Conservation (phyloP, 2,329 filamentous ascomycete species). For the Aspergillus latus region DNA sequence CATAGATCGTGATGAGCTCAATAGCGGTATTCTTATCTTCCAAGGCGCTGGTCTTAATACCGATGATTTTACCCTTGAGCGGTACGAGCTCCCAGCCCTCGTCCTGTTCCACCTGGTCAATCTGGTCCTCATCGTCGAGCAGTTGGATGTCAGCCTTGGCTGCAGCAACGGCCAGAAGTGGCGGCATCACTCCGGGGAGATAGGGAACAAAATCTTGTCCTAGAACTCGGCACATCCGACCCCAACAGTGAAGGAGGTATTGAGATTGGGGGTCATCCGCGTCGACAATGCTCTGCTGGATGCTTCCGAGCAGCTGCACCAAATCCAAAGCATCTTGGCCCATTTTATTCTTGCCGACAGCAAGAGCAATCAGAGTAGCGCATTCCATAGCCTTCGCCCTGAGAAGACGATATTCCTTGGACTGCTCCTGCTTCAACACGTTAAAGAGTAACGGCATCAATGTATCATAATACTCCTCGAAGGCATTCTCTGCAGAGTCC, state of each 20-base stretch:
- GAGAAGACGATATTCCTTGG: slow-evolving; percentile 87
- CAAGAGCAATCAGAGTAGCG: slow-evolving; percentile 87
- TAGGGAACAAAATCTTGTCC: slow-evolving; percentile 89
- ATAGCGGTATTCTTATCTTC: slow-evolving; percentile 99
- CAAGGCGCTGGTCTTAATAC: slow-evolving; percentile 93
- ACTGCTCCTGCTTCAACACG: slow-evolving; percentile 83
- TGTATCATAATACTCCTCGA: slow-evolving; percentile 91
- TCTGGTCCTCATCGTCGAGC: slow-evolving; percentile 90
- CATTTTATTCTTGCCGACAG: slow-evolving; percentile 90
- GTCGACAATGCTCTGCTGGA: slow-evolving; percentile 84
- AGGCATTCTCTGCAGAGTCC: slow-evolving; percentile 94
- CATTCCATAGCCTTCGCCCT: slow-evolving; percentile 99
- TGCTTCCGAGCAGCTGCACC: slow-evolving; percentile 81
- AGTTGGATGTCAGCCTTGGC: slow-evolving; percentile 97
- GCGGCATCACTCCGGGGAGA: slow-evolving; percentile 89
- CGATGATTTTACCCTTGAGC: slow-evolving; percentile 95
- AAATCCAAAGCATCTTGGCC: slow-evolving; percentile 82
- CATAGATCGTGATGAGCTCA: slow-evolving; percentile 94
- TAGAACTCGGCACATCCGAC: slow-evolving; percentile 94
- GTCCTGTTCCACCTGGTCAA: slow-evolving; percentile 87
- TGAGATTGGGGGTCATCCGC: slow-evolving; percentile 93
- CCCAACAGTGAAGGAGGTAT: slow-evolving; percentile 98
- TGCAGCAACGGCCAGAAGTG: slow-evolving; percentile 82
- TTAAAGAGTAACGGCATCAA: slow-evolving; percentile 93
- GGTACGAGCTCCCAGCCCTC: slow-evolving; percentile 98